Base-by-base conservation (phyloP, 2,329 filamentous ascomycete species). In the Xylaria sp. region DNA sequence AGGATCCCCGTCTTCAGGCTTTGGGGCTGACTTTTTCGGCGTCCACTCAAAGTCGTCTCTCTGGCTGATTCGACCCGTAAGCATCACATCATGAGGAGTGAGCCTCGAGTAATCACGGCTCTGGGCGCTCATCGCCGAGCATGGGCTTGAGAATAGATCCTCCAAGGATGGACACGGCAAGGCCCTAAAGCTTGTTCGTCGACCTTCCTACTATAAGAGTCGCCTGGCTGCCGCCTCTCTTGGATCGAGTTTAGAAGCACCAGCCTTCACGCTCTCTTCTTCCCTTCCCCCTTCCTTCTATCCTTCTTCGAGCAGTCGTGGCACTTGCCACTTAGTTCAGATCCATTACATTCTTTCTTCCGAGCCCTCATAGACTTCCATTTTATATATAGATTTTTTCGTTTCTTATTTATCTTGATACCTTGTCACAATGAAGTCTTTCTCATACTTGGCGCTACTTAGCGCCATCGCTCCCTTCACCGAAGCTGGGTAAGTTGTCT, bases 361-460 rank as follows among this genome's bases (percentile, higher is more conserved):
- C 32, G 48, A 50, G 37, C 8, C 51, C 32, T n/a, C 25, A 32
- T 54, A 68, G 34, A 63, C 55, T 63, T 70, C 44, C 41, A 18
- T 46, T 65, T 63, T 46, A 54, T 41, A 39, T 44, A 61, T 68
- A 70, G 60, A 65, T 13, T 56, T 58, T 52, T 52, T 34, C 18
- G 18, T 46, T 28, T 59, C 28, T 50, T 65, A 3, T 32, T 41
- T 20, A 54, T 61, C 37, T 48, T 57, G n/a, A 46, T 48, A 46
- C 44, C 25, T 61, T 32, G 7, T 66, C 23, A 66, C 57, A 51
- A 73, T 73, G 71, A 72, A 73, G 70, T 70, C 71, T 4, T 72
- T 72, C 51, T 63, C 71, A n/a, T 73, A 73, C 60, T 39, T 72
- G 62, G 71, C 71, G 66, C 70, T 73, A 3, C 48, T 73, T 37